A percentile compares a stretch with the other conserved stretches of the same genome.
phyloP scores from a whole-genome alignment of 345 rosid genomes.

The Salix koriyanagi region DNA sequence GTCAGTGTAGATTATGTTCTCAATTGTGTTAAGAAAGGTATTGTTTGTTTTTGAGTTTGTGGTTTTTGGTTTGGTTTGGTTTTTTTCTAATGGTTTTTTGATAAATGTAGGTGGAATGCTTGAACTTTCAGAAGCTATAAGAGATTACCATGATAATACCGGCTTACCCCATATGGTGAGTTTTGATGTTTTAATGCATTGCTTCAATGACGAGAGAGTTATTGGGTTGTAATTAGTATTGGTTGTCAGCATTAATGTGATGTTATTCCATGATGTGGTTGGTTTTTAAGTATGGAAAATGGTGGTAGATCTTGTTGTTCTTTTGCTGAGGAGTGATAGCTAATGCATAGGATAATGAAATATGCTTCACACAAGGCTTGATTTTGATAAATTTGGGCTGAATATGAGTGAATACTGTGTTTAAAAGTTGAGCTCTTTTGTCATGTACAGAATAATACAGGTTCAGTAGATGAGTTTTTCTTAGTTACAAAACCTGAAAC shows the following conservation, averaged over 20 bases:
- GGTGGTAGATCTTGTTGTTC: not conserved
- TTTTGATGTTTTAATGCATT: not conserved
- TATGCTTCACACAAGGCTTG: not conserved
- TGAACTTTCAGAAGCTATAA: conserved; percentile 89
- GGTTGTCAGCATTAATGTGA: not conserved
- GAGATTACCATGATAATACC: conserved; percentile 82
- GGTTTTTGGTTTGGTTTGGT: not conserved
- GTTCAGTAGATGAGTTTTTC: conserved; percentile 78
- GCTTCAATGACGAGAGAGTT: not conserved
- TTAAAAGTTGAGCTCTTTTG: conserved; percentile 2
- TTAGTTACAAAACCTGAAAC: conserved; percentile 72
- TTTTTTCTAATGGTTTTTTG: not conserved
- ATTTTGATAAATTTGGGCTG: not conserved
- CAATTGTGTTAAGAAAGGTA: conserved; percentile 84
- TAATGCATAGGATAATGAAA: not conserved
- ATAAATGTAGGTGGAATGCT: conserved; percentile 62
- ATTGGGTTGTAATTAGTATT: not conserved
- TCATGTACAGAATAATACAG: conserved; percentile 52
- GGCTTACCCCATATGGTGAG: conserved; percentile 84
- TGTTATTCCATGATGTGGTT: not conserved
- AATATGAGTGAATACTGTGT: not conserved
- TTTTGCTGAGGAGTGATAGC: not conserved
- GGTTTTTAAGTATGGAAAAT: not conserved
- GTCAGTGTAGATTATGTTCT: conserved; percentile 94
- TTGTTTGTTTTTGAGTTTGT: not conserved